Conservation (phyloP, 371 early-diverging fungal species). For the Rhizopus delemar region DNA sequence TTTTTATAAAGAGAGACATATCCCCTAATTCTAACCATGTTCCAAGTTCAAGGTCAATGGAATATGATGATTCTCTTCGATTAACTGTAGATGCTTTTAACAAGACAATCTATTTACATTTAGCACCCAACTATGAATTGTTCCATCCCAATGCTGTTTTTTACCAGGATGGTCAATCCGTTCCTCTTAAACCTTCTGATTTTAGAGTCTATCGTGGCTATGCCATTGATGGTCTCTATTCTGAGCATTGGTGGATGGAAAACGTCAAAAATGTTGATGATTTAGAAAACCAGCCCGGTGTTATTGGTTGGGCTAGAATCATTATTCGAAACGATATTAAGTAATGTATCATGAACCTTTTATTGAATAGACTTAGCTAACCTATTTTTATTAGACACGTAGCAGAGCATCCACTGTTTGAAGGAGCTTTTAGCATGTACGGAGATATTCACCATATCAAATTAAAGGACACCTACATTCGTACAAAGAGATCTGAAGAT, state of each 20-base stretch:
- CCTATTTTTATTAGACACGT: conserved; percentile 21
- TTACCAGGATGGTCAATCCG: conserved; percentile 25
- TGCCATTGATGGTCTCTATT: conserved; percentile 32
- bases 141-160: conserved; percentile 72
- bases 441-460: conserved; percentile 69
- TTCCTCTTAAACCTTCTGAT: conserved; percentile 29
- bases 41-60: conserved; percentile 30
- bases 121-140: conserved; percentile 74
- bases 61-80: conserved; percentile 65
- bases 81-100: conserved; percentile 70
- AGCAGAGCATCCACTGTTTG: conserved; percentile 51
- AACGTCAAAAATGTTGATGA: conserved; percentile 34
- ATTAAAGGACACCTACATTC: conserved; percentile 56
- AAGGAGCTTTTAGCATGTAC: conserved; percentile 65
- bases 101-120: conserved; percentile 70
- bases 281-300: conserved; percentile 35
- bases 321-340: conserved; percentile 56
- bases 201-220: conserved; percentile 44
- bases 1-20: conserved; percentile 39
- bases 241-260: conserved; percentile 37
- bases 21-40: conserved; percentile 33
- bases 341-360: conserved; percentile 12
- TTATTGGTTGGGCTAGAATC: conserved; percentile 74
- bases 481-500: conserved; percentile 64
- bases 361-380: background rate